phyloP scores from a whole-genome alignment of 768 basidiomycete species.

The Mycena sanguinolenta region DNA sequence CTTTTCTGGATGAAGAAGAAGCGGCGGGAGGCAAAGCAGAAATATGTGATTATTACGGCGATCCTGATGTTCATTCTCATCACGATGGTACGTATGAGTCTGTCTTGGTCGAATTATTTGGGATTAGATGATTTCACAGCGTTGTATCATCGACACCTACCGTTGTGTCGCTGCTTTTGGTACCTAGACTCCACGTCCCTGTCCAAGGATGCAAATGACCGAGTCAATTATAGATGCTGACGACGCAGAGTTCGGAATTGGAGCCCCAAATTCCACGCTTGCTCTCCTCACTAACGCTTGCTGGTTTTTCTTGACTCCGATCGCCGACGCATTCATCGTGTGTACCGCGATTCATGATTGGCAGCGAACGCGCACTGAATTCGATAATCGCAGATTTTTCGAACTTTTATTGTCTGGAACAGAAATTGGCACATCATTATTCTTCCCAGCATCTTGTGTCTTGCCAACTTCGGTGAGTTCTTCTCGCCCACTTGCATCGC shows the following conservation, averaged over 20 bases:
- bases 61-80: constrained; percentile 6
- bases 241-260: not conserved
- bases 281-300: not conserved
- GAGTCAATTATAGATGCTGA: not conserved
- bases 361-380: not conserved
- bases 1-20: not conserved
- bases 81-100: not conserved
- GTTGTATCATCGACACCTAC: constrained; percentile 13
- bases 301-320: constrained; percentile 1
- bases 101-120: not conserved
- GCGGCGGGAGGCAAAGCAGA: not conserved
- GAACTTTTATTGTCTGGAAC: constrained; percentile 3
- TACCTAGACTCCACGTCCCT: not conserved
- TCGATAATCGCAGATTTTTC: not conserved
- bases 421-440: not conserved
- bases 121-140: not conserved
- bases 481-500: not conserved
- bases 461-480: not conserved
- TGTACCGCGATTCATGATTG: no score
- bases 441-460: not conserved
- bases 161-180: constrained; percentile 4
- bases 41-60: not conserved
- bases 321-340: constrained; percentile 10
- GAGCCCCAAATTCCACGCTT: not conserved
- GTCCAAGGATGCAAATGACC: not conserved